Conservation (phyloP, 176 grass and related monocot species). For the Eragrostis nindensis region DNA sequence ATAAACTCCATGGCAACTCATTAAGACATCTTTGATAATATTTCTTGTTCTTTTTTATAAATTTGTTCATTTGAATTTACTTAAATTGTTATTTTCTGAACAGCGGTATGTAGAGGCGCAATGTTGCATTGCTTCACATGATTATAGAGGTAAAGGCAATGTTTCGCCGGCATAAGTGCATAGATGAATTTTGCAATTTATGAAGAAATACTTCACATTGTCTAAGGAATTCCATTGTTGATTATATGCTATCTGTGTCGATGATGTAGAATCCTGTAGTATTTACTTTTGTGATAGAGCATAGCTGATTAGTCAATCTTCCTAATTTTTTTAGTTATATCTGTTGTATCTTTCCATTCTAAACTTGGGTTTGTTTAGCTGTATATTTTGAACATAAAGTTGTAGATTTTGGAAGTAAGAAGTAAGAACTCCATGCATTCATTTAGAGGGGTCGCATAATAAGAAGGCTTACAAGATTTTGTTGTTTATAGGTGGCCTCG, state of each 20-base stretch:
- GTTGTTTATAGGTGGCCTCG: conserved; percentile 80
- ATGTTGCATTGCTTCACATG: conserved; percentile 91
- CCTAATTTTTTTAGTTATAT: not conserved
- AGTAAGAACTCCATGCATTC: not conserved
- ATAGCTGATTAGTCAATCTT: conserved; percentile 5
- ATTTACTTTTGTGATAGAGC: not conserved
- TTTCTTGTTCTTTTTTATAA: conserved; percentile 37
- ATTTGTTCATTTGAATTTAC: conserved; percentile 19
- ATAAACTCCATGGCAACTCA: conserved; percentile 18
- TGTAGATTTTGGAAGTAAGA: not conserved
- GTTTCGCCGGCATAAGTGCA: not conserved
- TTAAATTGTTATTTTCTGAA: conserved; percentile 41
- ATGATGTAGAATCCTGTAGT: conserved; percentile 5
- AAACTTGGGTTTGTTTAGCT: not conserved
- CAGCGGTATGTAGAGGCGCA: conserved; percentile 96
- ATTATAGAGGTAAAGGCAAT: conserved; percentile 87
- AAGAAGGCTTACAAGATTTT: conserved; percentile 20
- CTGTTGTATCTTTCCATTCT: not conserved
- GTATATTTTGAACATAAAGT: conserved; percentile 5
- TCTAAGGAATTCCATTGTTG: not conserved
- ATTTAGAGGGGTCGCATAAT: conserved; percentile 6
- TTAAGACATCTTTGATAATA: conserved; percentile 18
- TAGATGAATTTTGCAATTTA: conserved; percentile 18
- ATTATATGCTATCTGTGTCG: not conserved
- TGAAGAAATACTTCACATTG: conserved; percentile 16